Evolutionary conservation across 331 rosid genomes (phyloP).

Genomic region (Cucumis variabilis): DNA sequence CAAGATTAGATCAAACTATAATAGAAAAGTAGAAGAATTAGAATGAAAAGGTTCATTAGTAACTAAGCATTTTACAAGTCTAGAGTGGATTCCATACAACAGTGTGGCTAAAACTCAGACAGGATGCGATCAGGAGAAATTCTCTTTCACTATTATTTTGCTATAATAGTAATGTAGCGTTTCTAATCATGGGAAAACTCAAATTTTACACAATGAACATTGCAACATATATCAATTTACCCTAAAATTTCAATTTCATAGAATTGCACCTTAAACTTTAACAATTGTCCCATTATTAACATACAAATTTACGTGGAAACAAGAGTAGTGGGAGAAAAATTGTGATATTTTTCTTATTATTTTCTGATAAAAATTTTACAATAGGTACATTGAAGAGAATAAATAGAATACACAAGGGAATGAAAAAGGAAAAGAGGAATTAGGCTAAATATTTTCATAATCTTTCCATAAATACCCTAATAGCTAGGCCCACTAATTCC

Average conservation of each 20-base stretch:
- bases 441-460: too few relatives aligned
- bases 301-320: too few relatives aligned
- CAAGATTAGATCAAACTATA: constrained; percentile 9
- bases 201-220: background rate
- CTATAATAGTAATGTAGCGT: background rate
- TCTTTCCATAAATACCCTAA: too few relatives aligned
- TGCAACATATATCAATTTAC: background rate
- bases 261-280: background rate
- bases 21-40: background rate
- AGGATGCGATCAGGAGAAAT: background rate
- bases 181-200: background rate
- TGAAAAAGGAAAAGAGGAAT: too few relatives aligned
- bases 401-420: too few relatives aligned
- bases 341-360: too few relatives aligned
- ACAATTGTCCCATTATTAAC: background rate
- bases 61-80: background rate
- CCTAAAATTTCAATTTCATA: background rate
- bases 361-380: too few relatives aligned
- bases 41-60: background rate
- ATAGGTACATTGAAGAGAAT: too few relatives aligned
- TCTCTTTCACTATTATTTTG: background rate
- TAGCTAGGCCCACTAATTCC: too few relatives aligned
- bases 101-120: background rate
- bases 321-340: too few relatives aligned
- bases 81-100: background rate